Percentiles rank a stretch among this genome's conserved stretches.
Evolutionary conservation across 805 yeast species (phyloP).

Genomic region (Diddensiella caesifluorescens): DNA sequence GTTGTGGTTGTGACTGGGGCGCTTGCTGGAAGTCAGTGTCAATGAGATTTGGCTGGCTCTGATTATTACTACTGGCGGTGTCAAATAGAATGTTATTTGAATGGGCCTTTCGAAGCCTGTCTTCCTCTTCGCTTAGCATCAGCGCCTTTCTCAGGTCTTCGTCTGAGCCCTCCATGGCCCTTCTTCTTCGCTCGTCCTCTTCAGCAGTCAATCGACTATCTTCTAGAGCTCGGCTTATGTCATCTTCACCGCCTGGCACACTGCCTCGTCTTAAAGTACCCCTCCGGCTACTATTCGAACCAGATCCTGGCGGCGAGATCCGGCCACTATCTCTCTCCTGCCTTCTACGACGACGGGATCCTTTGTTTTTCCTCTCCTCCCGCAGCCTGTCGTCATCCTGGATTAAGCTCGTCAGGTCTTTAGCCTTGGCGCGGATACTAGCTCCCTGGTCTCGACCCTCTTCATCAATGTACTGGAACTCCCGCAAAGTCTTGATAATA

Average conservation of each 20-base stretch:
- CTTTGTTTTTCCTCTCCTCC: conserved; percentile 53
- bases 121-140: conserved; percentile 70
- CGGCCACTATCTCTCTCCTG: conserved; percentile 6
- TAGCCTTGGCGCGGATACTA: conserved; percentile 82
- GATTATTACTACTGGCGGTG: conserved; percentile 10
- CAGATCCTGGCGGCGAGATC: conserved; percentile 7
- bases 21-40: conserved; percentile 36
- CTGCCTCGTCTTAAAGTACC: conserved; percentile 1
- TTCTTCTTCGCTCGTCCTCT: conserved; percentile 58
- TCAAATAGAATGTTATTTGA: conserved; percentile 17
- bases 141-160: conserved; percentile 66
- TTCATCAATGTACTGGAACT: conserved; percentile 79
- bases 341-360: conserved; percentile 18
- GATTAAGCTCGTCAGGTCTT: conserved; percentile 74
- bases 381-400: conserved; percentile 75
- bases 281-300: conserved; percentile 8
- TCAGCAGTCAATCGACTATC: conserved; percentile 77
- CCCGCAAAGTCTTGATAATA: conserved; percentile 82
- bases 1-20: conserved; percentile 40
- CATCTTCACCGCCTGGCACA: conserved; percentile 49
- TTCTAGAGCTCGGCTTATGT: conserved; percentile 72
- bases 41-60: conserved; percentile 20
- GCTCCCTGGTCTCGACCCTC: conserved; percentile 81
- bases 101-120: conserved; percentile 46
- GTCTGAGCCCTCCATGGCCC: conserved; percentile 41